These are phyloP conservation scores for Mortierella sp. DNA, from an alignment of 371 early-diverging fungal genomes.

Conservation along the genomic window DNA sequence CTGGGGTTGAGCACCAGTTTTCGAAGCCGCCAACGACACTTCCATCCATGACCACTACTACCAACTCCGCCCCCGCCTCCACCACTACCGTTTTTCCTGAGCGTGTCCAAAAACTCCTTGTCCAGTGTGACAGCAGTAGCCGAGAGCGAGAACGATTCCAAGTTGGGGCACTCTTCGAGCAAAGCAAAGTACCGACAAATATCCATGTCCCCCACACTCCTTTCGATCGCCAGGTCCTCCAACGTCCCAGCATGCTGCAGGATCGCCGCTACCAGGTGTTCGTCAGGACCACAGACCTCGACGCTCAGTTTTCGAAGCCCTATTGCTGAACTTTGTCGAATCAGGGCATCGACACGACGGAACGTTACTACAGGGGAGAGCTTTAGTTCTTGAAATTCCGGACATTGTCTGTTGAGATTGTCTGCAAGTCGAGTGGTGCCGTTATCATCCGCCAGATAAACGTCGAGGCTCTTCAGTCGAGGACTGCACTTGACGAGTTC, in stretches of 20 bases:
- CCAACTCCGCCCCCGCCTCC: neutral
- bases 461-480: neutral
- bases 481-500: neutral
- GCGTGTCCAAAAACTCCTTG: neutral
- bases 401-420: neutral
- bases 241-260: neutral
- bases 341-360: neutral
- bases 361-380: neutral
- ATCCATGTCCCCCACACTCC: neutral
- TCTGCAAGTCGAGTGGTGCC: neutral
- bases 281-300: neutral
- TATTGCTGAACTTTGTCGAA: neutral
- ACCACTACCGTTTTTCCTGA: neutral
- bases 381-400: neutral
- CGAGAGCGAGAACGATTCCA: neutral
- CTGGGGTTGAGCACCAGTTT: neutral
- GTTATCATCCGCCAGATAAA: neutral
- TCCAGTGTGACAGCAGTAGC: neutral
- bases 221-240: neutral
- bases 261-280: neutral
- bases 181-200: neutral
- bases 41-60: neutral
- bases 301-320: neutral
- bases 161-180: neutral
- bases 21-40: neutral